Base-by-base conservation (phyloP, 2,329 filamentous ascomycete species). In the Cladosporium velox region DNA sequence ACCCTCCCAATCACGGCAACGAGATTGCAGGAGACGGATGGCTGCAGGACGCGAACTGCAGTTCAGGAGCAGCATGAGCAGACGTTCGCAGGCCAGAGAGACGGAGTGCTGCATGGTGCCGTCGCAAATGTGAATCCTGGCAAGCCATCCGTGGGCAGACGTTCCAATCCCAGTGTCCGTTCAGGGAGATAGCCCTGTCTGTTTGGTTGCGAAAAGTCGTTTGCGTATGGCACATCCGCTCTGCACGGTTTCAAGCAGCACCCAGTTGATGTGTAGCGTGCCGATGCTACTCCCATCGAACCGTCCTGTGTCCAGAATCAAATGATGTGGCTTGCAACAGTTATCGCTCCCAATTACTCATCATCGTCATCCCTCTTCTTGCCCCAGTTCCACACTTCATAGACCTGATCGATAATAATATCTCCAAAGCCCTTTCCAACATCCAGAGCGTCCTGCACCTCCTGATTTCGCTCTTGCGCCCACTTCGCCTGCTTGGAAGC, bases 381-480 rank as follows among this genome's bases (percentile, higher is more conserved):
- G 6, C 76, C 73, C 67, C 76, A 75, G 66, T 74, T 77, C 72
- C 75, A 77, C 38, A 77, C 75, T 64, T 74, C 72, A 69, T 73
- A 77, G 26, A 79, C 75, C 71, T 79, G 77, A 69, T 79, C 77
- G 65, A 72, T 71, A 44, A 79, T 79, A 70, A 79, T 77, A 67
- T 78, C 77, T 6, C 70, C 73, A 67, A 76, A 74, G 4, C 76
- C 73, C 59, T 78, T 78, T 1, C 77, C 77, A 59, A 76, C 75
- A 51, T 77, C 77, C 24, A 78, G 66, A 68, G 77, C 76, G 69
- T 79, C 79, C 73, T 76, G 77, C 68, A 82, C 80, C 74, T 83
- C 81, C 67, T 77, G 76, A 67, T 82, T 68, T 64, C 81, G 70
- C 69, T 77, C 72, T 32, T 67, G 69, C 71, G 79, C 81, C 82